phyloP scores from a whole-genome alignment of 2,329 filamentous ascomycete species.

The Xylariaceae sp. region DNA sequence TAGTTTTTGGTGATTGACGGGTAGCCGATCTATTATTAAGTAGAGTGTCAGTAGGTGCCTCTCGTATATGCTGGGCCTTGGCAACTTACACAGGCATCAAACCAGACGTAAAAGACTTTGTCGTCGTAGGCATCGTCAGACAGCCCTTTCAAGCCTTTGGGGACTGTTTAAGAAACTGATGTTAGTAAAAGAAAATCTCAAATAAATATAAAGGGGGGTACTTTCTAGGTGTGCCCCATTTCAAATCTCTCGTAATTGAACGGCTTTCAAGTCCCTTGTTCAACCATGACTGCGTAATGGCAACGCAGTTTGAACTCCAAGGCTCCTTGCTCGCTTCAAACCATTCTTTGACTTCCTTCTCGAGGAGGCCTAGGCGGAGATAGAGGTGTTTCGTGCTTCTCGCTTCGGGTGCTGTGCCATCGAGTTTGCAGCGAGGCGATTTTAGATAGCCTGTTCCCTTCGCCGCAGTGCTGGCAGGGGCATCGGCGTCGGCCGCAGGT shows the following conservation, averaged over 20 bases:
- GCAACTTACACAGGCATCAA: slow-evolving; percentile 62
- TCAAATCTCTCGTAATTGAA: slow-evolving; percentile 87
- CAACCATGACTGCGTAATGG: slow-evolving; percentile 76
- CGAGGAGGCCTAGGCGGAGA: slow-evolving; percentile 77
- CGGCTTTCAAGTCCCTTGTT: slow-evolving; percentile 78
- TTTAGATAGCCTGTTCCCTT: slow-evolving; percentile 40
- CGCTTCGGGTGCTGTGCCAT: slow-evolving; percentile 72
- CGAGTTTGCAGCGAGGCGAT: slow-evolving; percentile 68
- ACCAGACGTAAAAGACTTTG: slow-evolving; percentile 82
- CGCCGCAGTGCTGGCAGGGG: slow-evolving; percentile 23
- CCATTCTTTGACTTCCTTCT: slow-evolving; percentile 73
- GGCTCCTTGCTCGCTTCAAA: slow-evolving; percentile 66
- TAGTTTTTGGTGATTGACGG: slow-evolving; percentile 87
- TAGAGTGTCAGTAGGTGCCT: slow-evolving; percentile 22
- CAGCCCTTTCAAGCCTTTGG: slow-evolving; percentile 43
- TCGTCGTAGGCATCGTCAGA: slow-evolving; percentile 50
- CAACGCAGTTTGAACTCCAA: slow-evolving; percentile 70
- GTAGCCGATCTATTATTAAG: slow-evolving; percentile 57
- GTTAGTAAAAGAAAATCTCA: slow-evolving; percentile 7
- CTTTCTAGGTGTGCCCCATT: slow-evolving; percentile 65
- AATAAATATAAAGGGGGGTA: not conserved
- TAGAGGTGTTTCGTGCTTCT: slow-evolving; percentile 87
- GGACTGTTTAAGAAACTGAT: slow-evolving; percentile 33
- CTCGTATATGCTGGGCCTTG: slow-evolving; percentile 51
- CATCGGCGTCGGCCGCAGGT: slow-evolving; percentile 34